Evolutionary conservation across 768 basidiomycete species (phyloP).

Genomic region (Pulveroboletus frians): DNA sequence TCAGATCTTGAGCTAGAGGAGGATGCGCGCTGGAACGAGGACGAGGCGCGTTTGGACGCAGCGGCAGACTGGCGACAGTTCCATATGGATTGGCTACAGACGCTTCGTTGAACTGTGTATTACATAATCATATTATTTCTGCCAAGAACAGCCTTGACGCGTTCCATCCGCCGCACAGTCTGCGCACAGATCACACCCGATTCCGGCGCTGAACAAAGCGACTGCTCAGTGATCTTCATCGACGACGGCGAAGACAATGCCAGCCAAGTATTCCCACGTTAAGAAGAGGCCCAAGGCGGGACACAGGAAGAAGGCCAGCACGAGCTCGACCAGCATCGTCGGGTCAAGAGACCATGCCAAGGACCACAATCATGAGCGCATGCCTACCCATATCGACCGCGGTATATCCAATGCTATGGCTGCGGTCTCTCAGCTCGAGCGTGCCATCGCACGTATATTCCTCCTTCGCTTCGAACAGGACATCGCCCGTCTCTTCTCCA

Average conservation of each 20-base stretch:
- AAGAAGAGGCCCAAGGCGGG: slow-evolving; percentile 55
- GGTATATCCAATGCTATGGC: slow-evolving; percentile 52
- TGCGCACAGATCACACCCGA: slow-evolving; percentile 13
- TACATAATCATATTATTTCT: slow-evolving; percentile 14
- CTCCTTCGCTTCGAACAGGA: slow-evolving; percentile 70
- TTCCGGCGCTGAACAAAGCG: background rate
- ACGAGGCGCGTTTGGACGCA: slow-evolving; percentile 9
- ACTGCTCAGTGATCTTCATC: slow-evolving; percentile 3
- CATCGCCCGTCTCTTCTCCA: slow-evolving; percentile 69
- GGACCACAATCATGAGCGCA: slow-evolving; percentile 32
- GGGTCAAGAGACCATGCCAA: slow-evolving; percentile 9
- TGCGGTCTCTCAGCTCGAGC: slow-evolving; percentile 62
- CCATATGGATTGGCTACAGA: slow-evolving; percentile 39
- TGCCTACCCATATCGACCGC: slow-evolving; percentile 49
- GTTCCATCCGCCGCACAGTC: slow-evolving; percentile 9
- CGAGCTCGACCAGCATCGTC: slow-evolving; percentile 29
- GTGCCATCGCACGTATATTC: slow-evolving; percentile 61
- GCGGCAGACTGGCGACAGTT: slow-evolving; percentile 51
- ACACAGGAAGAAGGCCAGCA: slow-evolving; percentile 40
- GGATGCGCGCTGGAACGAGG: slow-evolving; percentile 30
- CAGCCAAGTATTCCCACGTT: slow-evolving; percentile 71
- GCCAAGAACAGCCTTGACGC: background rate
- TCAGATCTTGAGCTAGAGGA: slow-evolving; percentile 25
- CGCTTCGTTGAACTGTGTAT: slow-evolving; percentile 9
- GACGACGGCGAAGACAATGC: slow-evolving; percentile 42